phyloP scores from a whole-genome alignment of 2,329 filamentous ascomycete species.

The Dothideomycetidae sp. region DNA sequence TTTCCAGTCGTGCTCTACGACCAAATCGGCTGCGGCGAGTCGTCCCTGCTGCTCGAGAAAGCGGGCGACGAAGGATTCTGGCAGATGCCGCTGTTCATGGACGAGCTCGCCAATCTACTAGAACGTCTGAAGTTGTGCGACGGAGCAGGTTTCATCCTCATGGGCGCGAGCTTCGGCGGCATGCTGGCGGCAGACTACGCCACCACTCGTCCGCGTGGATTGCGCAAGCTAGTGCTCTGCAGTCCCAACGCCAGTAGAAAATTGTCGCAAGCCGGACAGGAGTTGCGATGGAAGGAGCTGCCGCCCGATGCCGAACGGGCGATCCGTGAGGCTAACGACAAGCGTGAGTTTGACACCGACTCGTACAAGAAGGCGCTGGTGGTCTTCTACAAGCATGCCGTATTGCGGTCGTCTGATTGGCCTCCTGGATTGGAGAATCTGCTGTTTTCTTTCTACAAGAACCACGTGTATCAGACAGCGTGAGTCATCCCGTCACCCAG shows the following conservation, averaged over 20 bases:
- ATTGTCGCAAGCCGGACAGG: slow-evolving; percentile 19
- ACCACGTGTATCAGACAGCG: no score
- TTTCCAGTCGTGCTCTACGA: slow-evolving; percentile 41
- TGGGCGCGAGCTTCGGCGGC: slow-evolving; percentile 41
- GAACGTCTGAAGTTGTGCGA: slow-evolving; percentile 28
- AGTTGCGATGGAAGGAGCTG: slow-evolving; percentile 20
- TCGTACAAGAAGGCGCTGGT: slow-evolving; percentile 22
- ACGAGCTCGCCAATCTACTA: slow-evolving; percentile 37
- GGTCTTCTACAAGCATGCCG: slow-evolving; percentile 19
- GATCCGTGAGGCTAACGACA: slow-evolving; percentile 18
- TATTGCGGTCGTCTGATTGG: no score
- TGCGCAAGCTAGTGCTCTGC: slow-evolving; percentile 26
- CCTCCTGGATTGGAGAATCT: no score
- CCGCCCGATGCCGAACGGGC: slow-evolving; percentile 18
- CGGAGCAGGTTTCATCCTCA: slow-evolving; percentile 29
- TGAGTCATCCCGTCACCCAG: no score
- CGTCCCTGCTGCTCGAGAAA: slow-evolving; percentile 35
- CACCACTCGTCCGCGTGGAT: slow-evolving; percentile 21
- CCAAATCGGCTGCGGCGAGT: slow-evolving; percentile 37
- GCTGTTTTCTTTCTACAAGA: no score
- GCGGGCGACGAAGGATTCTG: slow-evolving; percentile 34
- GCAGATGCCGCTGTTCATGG: slow-evolving; percentile 33
- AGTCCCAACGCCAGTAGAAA: no score
- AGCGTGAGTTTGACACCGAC: slow-evolving; percentile 17
- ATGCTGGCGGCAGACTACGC: slow-evolving; percentile 36